phyloP scores from a whole-genome alignment of 176 grass and related monocot species.

The Eragrostis curvula region DNA sequence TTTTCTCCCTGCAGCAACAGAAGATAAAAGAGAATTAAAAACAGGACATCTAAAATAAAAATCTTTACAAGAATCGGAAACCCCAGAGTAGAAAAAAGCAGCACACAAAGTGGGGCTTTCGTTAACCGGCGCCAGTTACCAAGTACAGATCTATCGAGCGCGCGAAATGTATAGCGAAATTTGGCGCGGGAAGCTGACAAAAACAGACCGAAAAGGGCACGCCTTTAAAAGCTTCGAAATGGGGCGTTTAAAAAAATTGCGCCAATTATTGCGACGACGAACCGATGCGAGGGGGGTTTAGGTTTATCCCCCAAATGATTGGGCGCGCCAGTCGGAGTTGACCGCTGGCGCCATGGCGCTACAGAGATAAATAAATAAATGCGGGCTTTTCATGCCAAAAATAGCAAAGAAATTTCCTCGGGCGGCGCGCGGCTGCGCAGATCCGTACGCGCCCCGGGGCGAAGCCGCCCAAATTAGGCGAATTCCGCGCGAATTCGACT shows the following conservation, averaged over 20 bases:
- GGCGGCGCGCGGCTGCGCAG: conserved; percentile 55
- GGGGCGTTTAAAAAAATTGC: conserved; percentile 43
- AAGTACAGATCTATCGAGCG: conserved; percentile 46
- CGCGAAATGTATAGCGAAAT: conserved; percentile 52
- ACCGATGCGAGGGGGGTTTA: conserved; percentile 36
- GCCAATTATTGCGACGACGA: conserved; percentile 52
- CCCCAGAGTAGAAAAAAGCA: conserved; percentile 18
- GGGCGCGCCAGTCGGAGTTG: conserved; percentile 52
- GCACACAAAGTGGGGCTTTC: conserved; percentile 50
- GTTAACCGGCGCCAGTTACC: conserved; percentile 54
- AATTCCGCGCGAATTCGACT: conserved; percentile 27
- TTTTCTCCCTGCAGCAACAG: conserved; percentile 54
- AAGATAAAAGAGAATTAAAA: conserved; percentile 31
- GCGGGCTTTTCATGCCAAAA: conserved; percentile 35
- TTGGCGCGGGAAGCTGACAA: conserved; percentile 59
- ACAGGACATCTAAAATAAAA: conserved; percentile 13
- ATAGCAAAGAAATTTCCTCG: conserved; percentile 41
- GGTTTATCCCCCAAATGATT: conserved; percentile 66
- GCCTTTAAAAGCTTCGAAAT: conserved; percentile 56
- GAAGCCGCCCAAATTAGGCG: conserved; percentile 16
- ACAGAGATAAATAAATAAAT: conserved; percentile 49
- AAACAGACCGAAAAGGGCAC: conserved; percentile 53
- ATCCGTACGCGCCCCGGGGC: conserved; percentile 46
- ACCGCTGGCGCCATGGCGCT: conserved; percentile 36
- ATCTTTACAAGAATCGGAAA: conserved; percentile 37